Base-by-base conservation (phyloP, 2,329 filamentous ascomycete genomes). In the Penicillium sp. region DNA sequence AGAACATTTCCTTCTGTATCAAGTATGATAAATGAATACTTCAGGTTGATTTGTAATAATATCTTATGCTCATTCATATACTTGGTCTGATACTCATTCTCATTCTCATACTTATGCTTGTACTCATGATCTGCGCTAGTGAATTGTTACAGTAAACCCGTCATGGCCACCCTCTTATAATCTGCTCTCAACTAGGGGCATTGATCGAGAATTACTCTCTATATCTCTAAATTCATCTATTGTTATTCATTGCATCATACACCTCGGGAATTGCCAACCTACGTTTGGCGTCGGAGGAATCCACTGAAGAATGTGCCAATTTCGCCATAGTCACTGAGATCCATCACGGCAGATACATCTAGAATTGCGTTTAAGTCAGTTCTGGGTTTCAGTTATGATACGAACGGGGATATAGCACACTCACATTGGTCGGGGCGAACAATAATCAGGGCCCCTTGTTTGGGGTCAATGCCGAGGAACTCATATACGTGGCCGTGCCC, bases 401-500 rank as follows among this genome's bases (percentile, higher is more conserved):
- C n/a, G n/a, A n/a, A n/a, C n/a, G 23, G 62, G 44, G 45, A 43
- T 28, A 28, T 28, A 10, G 10, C 5, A 13, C 70, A 52, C 50
- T 72, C 69, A 83, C 83, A 84, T 71, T 87, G 84, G 72, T 87
- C 85, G 1, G 85, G 85, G 13, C 85, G 75, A 8, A 87, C 78
- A 54, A 87, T 72, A 0, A 83, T 75, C 4, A 85, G 57, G 0
- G 77, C 79, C 0, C 82, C 81, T 28, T 67, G 53, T 5, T 68
- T 58, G 0, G 75, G 67, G 51, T 81, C 75, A 11, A 87, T 72
- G 0, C 83, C 83, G 37, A 85, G 84, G 8, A 72, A 72, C 45
- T 83, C 74, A 59, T 87, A 87, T 1, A 81, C 81, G 40, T 83
- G 76, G 0, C 83, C 83, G 52, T 85, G 81, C 1, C 81, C 81